Evolutionary conservation across 352 stramenopile species (phyloP).

Genomic region (Pythium brassicae): DNA sequence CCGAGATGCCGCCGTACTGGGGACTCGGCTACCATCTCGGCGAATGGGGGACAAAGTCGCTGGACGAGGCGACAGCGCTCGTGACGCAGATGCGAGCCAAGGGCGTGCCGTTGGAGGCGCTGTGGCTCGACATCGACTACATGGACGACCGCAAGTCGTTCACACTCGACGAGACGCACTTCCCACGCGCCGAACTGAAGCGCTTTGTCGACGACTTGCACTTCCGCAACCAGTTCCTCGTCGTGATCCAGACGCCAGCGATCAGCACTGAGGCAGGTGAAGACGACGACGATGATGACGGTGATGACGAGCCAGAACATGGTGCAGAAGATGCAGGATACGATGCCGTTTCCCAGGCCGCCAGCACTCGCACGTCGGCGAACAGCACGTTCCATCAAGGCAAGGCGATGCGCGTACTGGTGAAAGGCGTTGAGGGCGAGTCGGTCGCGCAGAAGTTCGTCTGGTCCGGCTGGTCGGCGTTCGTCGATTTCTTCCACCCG

Average conservation of each 20-base stretch:
- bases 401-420: conserved; percentile 58
- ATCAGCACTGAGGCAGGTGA: conserved; percentile 22
- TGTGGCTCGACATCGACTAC: conserved; percentile 75
- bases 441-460: conserved; percentile 64
- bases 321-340: not conserved
- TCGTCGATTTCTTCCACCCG: conserved; percentile 86
- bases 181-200: conserved; percentile 32
- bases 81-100: conserved; percentile 30
- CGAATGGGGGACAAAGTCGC: conserved; percentile 27
- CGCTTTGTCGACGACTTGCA: conserved; percentile 76
- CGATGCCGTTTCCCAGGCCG: not conserved
- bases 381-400: conserved; percentile 31
- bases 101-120: conserved; percentile 69
- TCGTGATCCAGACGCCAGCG: conserved; percentile 63
- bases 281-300: not conserved
- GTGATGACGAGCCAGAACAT: not conserved
- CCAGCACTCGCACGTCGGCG: not conserved
- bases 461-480: conserved; percentile 54
- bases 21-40: conserved; percentile 82
- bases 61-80: conserved; percentile 27
- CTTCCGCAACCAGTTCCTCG: conserved; percentile 76
- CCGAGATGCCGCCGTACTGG: conserved; percentile 82
- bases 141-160: conserved; percentile 50
- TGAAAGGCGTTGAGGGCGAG: conserved; percentile 71
- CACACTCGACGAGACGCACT: conserved; percentile 55